These are phyloP conservation scores for Hygrophorus russula DNA, from an alignment of 768 basidiomycete genomes.

Conservation along the genomic window DNA sequence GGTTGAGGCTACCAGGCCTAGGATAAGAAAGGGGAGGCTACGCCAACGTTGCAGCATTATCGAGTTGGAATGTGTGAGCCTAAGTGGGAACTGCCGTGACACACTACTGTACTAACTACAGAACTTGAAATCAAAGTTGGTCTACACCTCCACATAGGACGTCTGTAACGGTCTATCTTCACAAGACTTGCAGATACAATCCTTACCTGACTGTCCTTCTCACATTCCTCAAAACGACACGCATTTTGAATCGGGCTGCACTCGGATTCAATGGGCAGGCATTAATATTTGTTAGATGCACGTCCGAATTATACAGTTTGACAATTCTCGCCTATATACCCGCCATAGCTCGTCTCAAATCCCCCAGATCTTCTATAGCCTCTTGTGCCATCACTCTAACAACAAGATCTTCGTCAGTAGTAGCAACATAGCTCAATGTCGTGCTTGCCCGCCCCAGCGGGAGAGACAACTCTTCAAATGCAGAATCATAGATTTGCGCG, in stretches of 20 bases:
- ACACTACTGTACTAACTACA: too few species aligned
- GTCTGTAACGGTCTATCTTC: constrained; percentile 67
- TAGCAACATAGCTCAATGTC: constrained; percentile 58
- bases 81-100: too few species aligned
- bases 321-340: constrained; percentile 16
- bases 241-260: constrained; percentile 64
- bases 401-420: constrained; percentile 60
- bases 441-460: constrained; percentile 40
- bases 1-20: constrained; percentile 27
- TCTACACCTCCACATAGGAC: constrained; percentile 73
- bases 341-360: constrained; percentile 36
- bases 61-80: constrained; percentile 8
- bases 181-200: constrained; percentile 74
- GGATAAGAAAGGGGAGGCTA: constrained; percentile 34
- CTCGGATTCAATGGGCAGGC: constrained; percentile 66
- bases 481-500: constrained; percentile 35
- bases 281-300: constrained; percentile 14
- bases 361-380: constrained; percentile 40
- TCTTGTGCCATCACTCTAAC: constrained; percentile 70
- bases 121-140: too few species aligned
- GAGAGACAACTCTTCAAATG: constrained; percentile 20
- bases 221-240: constrained; percentile 63
- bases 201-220: constrained; percentile 48
- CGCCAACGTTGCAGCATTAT: constrained; percentile 39
- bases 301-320: not conserved